Conservation (phyloP, 2,329 filamentous ascomycete genomes). For the Aureobasidium sp. region DNA sequence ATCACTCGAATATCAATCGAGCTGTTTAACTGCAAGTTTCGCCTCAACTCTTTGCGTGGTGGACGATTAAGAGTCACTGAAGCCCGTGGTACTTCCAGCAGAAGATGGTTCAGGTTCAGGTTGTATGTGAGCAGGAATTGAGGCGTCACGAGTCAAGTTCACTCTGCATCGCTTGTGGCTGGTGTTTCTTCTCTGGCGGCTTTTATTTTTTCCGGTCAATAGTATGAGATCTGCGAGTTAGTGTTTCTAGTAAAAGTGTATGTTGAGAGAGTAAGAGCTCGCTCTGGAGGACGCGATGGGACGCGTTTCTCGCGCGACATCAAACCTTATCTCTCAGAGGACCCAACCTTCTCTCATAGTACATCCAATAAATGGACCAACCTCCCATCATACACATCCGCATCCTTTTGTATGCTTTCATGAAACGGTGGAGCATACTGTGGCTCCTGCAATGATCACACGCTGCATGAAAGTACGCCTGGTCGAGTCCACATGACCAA, state of each 20-base stretch:
- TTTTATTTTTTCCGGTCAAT: not conserved
- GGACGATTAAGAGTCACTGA: too few species aligned
- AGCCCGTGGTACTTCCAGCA: too few species aligned
- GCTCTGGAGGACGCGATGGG: not conserved
- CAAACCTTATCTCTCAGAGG: not conserved
- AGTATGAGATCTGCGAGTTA: not conserved
- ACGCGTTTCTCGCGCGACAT: conserved; percentile 1
- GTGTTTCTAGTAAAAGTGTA: not conserved
- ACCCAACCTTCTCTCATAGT: not conserved
- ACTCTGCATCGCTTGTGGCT: not conserved
- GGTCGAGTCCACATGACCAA: conserved; percentile 2
- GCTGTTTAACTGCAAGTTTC: too few species aligned
- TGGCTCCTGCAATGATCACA: conserved; percentile 7
- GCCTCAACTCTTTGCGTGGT: too few species aligned
- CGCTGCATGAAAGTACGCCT: not conserved
- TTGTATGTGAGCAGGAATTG: not conserved
- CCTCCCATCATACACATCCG: not conserved
- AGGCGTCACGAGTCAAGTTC: not conserved
- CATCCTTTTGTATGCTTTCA: not conserved
- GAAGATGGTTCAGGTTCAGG: not conserved
- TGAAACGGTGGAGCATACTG: not conserved
- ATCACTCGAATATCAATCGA: too few species aligned
- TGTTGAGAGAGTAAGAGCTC: not conserved
- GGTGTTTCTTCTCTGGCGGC: not conserved
- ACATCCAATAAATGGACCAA: not conserved